Evolutionary conservation across 2,329 filamentous ascomycete genomes (phyloP), one percentile per base, ranked within the genome.

Genomic region (Didymella lethalis): DNA sequence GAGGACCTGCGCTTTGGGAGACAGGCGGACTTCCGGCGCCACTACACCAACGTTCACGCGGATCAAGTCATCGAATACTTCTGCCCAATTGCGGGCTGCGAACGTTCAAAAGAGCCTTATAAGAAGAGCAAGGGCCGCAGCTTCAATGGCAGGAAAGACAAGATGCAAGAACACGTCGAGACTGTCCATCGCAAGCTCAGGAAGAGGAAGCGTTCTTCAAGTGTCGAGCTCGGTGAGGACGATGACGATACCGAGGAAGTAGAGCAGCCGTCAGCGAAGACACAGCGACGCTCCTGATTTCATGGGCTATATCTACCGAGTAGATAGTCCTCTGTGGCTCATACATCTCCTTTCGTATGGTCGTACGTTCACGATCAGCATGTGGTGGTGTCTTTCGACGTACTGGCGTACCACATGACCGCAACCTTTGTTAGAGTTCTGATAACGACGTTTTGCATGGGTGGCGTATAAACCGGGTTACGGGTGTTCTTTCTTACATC

Each of bases 1-100:
- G 25, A 44, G 6, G 58, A 62, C 12, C 32, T 66, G 3, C 63
- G 50, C 1, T 76, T 75, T 34, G 68, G 68, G 7, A 66, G 74
- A 2, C 67, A 70, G 14, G 74, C 74, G 1, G 74, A 76, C 46
- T 66, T 76, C 20, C 66, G 71, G 5, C 65, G 74, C 1, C 74
- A 76, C 40, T 59, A 68, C 23, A 62, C 62, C 0, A 68, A 71
- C 18, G 36, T 53, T 0, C 74, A 76, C 45, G 62, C 44, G 0
- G 49, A 52, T 2, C 47, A 62, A 4, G 40, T 57, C 0, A 28
- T 57, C 0, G 64, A 72, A 29, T 71, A 66, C 43, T 75, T 67
- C 31, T 76, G 74, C 29, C 52, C 64, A 0, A 7, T 60, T 3
- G 4, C 32, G 2, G 70, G 65, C 3, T 74, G 71, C 40, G n/a